Evolutionary conservation across 192 early-diverging fungal genomes (phyloP), one percentile per base, ranked within the genome.

Genomic region (Bifiguratus adelaidae): DNA sequence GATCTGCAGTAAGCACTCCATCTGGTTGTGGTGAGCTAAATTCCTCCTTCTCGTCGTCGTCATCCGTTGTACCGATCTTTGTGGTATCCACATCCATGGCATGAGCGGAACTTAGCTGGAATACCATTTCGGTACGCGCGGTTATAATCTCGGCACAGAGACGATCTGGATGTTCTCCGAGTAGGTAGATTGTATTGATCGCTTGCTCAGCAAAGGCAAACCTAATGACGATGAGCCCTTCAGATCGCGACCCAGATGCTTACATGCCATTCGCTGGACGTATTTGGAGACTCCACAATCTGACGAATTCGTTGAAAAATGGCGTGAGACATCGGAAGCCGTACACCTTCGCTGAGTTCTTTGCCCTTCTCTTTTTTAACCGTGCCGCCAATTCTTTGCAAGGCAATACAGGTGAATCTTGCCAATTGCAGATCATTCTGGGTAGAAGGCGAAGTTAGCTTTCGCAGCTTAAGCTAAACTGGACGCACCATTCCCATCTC

Each of bases 171-270:
- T 95, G 88, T 29, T 97, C 91, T 19, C 84, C 76, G 29, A 99
- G 67, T 1, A 80, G 47, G 53, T 92, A 95, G 15, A 98, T 88
- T 3, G 92, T 80, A 53, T 97, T 97, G 23, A 99, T 67, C 4
- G 86, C 93, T 53, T 99, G 91, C 58, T 99, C 90, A 1, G 89
- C 82, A 16, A 94, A 77, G 8, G 80, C 73, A 65, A 94, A 96
- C 93, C 92, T 92, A 59, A 55, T 48, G 6, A 53, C 38, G 18
- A 61, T 56, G 16, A 41, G 8, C 55, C 15, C 40, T 40, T 9
- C 33, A 7, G 27, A 23, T 44, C 25, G 18, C 15, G 18, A 8
- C 1, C 35, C 11, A 30, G 8, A 35, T 7, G 12, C 16, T 33
- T 5, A 28, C 41, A 24, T 70, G 73, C 76, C 78, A 81, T 38